Base-by-base conservation (phyloP, 345 rosid genomes). In the Abelmoschus esculentus region DNA sequence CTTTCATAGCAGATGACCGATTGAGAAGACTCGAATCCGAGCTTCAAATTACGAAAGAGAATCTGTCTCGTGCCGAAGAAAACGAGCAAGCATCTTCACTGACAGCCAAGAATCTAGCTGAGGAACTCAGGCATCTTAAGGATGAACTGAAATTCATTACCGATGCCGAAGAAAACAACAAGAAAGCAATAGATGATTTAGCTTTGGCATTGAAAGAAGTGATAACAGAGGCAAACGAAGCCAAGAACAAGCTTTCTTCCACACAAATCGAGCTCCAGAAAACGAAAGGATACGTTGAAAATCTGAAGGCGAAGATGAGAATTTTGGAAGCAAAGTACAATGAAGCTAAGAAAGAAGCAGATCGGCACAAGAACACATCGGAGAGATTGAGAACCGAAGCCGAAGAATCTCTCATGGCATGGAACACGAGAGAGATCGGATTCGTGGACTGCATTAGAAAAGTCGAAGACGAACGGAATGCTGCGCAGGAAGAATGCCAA, bases 111-210 rank as follows among this genome's bases (percentile, higher is more conserved):
- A 72, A 66, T 40, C 57, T 84, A 34, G 44, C 61, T 3, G 82
- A 77, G 66, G 86, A 84, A 79, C 67, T 82, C 11, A 62, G 74
- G 29, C 36, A 55, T 60, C 76, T 90, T 2, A 84, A 75, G 70
- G 76, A 12, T 53, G 90, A 88, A 69, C 65, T 91, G 72, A 86
- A 84, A 38, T 62, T 60, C 12, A 86, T 90, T 0, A 77, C 61
- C 0, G 85, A 79, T 49, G 98, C 90, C 0, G 99, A 95, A 71
- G 87, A 80, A 67, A 88, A 87, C 18, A 85, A 85, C 86, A 84
- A 83, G 83, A 90, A 84, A 77, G 99, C 96, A 5, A 81, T 91
- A 92, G 99, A 95, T 66, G 96, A 83, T 77, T 72, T 91, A 34
- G 99, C 96, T 1, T 56, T 86, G 5, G 99, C 88, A 3, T 77